Conservation (phyloP, 2,329 filamentous ascomycete species). For the Sclerotinia trifoliorum region DNA sequence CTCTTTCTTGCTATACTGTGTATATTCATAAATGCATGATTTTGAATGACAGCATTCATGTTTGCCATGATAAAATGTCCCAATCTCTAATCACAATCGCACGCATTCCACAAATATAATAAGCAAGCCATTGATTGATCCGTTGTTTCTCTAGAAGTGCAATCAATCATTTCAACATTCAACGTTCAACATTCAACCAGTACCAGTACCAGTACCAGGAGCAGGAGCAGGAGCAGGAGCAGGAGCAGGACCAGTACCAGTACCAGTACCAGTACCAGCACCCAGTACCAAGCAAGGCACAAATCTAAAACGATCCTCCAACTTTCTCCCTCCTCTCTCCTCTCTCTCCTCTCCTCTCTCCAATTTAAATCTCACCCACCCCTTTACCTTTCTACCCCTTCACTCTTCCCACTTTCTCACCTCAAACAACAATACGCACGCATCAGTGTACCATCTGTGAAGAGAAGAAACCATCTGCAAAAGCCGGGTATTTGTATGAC, state of each 20-base stretch:
- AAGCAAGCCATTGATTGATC: neutral
- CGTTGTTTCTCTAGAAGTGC: neutral
- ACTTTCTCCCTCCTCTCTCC: neutral
- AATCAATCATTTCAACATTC: neutral
- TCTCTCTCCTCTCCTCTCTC: neutral
- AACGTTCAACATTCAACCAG: neutral
- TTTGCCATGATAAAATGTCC: neutral
- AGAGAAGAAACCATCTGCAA: neutral
- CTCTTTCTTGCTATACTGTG: neutral
- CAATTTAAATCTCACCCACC: neutral
- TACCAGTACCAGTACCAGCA: too few relatives aligned
- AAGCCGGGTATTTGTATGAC: neutral
- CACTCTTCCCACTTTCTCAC: neutral
- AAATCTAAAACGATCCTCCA: slow-evolving; percentile 10
- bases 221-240: too few relatives aligned
- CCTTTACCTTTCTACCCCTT: neutral
- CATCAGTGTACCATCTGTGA: neutral
- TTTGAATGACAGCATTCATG: neutral
- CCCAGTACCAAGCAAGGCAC: slow-evolving; percentile 2
- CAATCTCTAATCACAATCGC: neutral
- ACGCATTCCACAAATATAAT: neutral
- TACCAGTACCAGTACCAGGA: too few relatives aligned
- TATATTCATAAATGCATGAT: neutral
- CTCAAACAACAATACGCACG: neutral
- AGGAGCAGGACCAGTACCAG: too few relatives aligned